Conservation (phyloP, 1,284 basidiomycete species). For the Naganishia liquefaciens region DNA sequence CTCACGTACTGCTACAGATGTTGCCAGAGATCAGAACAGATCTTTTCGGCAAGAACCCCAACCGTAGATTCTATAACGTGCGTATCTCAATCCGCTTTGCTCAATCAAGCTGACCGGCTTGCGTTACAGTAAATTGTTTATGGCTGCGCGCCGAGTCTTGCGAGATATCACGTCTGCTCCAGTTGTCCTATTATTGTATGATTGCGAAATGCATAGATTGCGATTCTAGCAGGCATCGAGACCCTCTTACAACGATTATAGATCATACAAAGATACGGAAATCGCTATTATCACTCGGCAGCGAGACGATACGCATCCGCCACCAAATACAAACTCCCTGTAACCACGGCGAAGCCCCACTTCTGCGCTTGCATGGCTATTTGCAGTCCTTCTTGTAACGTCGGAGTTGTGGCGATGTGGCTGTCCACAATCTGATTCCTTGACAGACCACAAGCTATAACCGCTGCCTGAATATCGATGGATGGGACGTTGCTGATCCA, state of each 20-base stretch:
- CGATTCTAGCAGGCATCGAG: neutral
- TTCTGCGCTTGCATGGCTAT: conserved; percentile 42
- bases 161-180: conserved; percentile 1
- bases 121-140: conserved; percentile 6
- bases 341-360: conserved; percentile 64
- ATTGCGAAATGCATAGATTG: conserved; percentile 25
- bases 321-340: conserved; percentile 88
- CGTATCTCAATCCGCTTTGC: conserved; percentile 34
- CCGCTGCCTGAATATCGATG: conserved; percentile 57
- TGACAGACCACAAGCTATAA: conserved; percentile 48
- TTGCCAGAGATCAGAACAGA: conserved; percentile 83
- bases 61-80: conserved; percentile 76
- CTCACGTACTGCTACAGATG: conserved; percentile 62
- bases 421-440: conserved; percentile 31
- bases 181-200: conserved; percentile 22
- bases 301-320: conserved; percentile 77
- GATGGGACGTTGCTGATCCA: conserved; percentile 73
- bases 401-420: neutral
- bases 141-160: neutral
- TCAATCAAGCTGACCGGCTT: neutral
- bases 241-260: neutral
- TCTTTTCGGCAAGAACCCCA: conserved; percentile 80
- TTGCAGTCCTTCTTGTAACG: conserved; percentile 38
- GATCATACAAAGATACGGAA: neutral
- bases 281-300: neutral